Evolutionary conservation across 2,329 filamentous ascomycete species (phyloP).

Genomic region (Curvularia sp.): DNA sequence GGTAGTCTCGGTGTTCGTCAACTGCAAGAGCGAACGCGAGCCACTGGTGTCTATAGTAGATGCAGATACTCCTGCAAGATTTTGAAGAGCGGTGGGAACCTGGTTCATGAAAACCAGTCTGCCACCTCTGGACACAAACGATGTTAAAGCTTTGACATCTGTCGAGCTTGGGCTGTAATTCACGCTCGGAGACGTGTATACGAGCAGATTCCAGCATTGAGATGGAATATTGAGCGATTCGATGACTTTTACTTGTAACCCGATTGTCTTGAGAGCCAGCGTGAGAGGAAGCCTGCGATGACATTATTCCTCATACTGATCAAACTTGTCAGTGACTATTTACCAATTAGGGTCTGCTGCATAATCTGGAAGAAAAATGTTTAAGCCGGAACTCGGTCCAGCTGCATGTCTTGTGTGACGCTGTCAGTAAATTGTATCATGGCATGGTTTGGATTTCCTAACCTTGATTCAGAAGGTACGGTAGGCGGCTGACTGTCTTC

Average conservation of each 20-base stretch:
- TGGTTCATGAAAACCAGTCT: slow-evolving; percentile 16
- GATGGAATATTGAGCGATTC: slow-evolving; percentile 11
- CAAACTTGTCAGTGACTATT: background rate
- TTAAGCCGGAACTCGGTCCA: slow-evolving; percentile 11
- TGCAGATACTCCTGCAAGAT: slow-evolving; percentile 13
- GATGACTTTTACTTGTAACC: slow-evolving; percentile 14
- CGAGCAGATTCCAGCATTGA: slow-evolving; percentile 11
- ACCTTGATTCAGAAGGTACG: slow-evolving; percentile 16
- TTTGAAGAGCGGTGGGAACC: slow-evolving; percentile 12
- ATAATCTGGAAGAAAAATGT: slow-evolving; percentile 14
- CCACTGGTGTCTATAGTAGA: slow-evolving; percentile 11
- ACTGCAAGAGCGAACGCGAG: slow-evolving; percentile 9
- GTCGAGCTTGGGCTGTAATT: slow-evolving; percentile 12
- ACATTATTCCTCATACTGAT: background rate
- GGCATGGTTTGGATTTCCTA: background rate
- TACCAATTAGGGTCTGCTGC: slow-evolving; percentile 16
- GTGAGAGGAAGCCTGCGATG: slow-evolving; percentile 9
- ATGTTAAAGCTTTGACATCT: slow-evolving; percentile 9
- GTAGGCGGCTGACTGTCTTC: slow-evolving; percentile 6
- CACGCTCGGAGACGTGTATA: slow-evolving; percentile 15
- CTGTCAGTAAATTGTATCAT: background rate
- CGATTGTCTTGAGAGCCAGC: slow-evolving; percentile 13
- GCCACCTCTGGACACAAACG: slow-evolving; percentile 14
- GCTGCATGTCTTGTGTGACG: background rate
- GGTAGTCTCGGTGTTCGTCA: slow-evolving; percentile 10